phyloP scores from a whole-genome alignment of 2,329 filamentous ascomycete genomes.

The Microsporum ferrugineum region DNA sequence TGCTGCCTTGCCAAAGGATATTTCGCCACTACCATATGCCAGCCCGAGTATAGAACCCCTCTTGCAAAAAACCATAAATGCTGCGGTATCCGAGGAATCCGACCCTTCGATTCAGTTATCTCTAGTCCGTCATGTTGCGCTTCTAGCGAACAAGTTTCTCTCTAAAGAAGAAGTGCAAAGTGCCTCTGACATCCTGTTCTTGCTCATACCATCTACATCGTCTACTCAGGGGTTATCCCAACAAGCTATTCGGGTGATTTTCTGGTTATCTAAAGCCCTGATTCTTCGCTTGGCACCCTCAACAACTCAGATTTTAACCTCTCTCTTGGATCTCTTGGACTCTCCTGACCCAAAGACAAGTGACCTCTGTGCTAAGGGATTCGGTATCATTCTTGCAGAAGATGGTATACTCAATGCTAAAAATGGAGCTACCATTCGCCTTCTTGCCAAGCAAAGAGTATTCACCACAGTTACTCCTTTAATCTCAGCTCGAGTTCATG shows the following conservation, averaged over 20 bases:
- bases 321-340: constrained; percentile 37
- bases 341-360: constrained; percentile 39
- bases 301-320: constrained; percentile 41
- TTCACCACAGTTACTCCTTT: constrained; percentile 49
- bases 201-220: constrained; percentile 19
- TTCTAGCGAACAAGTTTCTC: constrained; percentile 34
- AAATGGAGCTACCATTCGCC: constrained; percentile 51
- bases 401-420: constrained; percentile 50
- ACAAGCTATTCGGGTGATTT: constrained; percentile 43
- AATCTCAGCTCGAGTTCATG: constrained; percentile 43
- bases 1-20: constrained; percentile 39
- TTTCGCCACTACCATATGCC: constrained; percentile 23
- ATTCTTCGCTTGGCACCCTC: constrained; percentile 42
- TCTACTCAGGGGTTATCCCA: constrained; percentile 20
- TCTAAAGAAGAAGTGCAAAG: constrained; percentile 24
- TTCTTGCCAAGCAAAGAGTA: constrained; percentile 52
- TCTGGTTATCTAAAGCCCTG: constrained; percentile 51
- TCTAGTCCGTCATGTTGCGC: constrained; percentile 32
- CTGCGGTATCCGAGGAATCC: constrained; percentile 21
- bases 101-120: constrained; percentile 30
- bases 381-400: constrained; percentile 47
- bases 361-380: constrained; percentile 44
- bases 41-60: constrained; percentile 24
- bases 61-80: constrained; percentile 27
- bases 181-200: constrained; percentile 24